Evolutionary conservation across 176 grass and related monocot genomes (phyloP), one percentile per base, ranked within the genome.

Genomic region (Dendrocalamus sinicus): DNA sequence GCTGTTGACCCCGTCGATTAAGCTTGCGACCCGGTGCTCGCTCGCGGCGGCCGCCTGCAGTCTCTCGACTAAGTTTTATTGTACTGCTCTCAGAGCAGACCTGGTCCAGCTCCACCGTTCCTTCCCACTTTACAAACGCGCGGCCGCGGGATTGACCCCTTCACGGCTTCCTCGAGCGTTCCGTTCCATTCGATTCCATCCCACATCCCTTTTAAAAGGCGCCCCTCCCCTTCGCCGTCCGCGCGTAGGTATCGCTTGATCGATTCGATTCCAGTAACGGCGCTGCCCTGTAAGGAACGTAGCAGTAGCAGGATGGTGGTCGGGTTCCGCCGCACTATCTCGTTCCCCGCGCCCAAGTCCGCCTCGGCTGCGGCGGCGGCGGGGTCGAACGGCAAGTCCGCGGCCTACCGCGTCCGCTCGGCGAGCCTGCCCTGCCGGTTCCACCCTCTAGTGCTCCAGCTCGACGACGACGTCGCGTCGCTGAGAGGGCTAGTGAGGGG

Each of bases 351-450:
- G 32, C 87, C 91, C 69, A 90, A 59, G 50, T 50, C 82, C 48
- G 37, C 43, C 24, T 9, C 35, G 44, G 54, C 58, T 14, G 28
- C 14, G n/a, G 66, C 44, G 32, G 20, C 82, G 32, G 20, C 82
- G 22, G 64, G 65, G 17, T 2, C 88, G 12, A 57, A 61, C 0
- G 45, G 23, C 24, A 90, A 77, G 82, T 78, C 73, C 11, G 74
- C 70, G 8, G 81, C 87, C 4, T 97, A 94, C 94, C 81, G 84
- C 19, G 81, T 79, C 73, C 91, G 92, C 30, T 93, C 89, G 12
- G 81, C 89, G 2, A 97, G 94, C 86, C 85, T 97, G 4, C 94
- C 94, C 28, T 89, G 88, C 85, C 81, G 91, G 6, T 93, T 97
- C 82, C 94, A 97, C 85, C 94, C 92, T 0, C 83, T 97, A 10